Conservation (phyloP, 2,329 filamentous ascomycete species). For the Talaromyces sp. region DNA sequence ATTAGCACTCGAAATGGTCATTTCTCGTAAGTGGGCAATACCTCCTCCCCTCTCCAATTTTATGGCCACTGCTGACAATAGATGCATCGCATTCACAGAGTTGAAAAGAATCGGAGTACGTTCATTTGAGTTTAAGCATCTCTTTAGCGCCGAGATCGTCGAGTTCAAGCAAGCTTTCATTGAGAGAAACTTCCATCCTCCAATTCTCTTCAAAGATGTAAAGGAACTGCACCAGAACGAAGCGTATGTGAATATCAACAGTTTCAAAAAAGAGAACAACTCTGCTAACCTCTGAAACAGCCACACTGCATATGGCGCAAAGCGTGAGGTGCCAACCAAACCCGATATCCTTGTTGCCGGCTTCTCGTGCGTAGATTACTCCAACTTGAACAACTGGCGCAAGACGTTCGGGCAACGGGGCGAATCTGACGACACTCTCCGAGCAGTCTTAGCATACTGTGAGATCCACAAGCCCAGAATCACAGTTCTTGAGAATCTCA, state of each 20-base stretch:
- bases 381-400: slow-evolving; percentile 54
- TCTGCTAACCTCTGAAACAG: slow-evolving; percentile 27
- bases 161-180: slow-evolving; percentile 62
- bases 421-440: slow-evolving; percentile 62
- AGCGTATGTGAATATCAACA: slow-evolving; percentile 39
- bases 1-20: slow-evolving; percentile 57
- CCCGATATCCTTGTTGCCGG: slow-evolving; percentile 66
- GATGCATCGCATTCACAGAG: slow-evolving; percentile 15
- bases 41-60: background rate
- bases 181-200: slow-evolving; percentile 51
- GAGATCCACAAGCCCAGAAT: slow-evolving; percentile 53
- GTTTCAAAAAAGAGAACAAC: background rate
- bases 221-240: slow-evolving; percentile 46
- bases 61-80: background rate
- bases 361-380: slow-evolving; percentile 73
- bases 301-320: slow-evolving; percentile 62
- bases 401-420: slow-evolving; percentile 52
- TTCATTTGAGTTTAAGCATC: slow-evolving; percentile 47
- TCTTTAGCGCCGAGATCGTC: slow-evolving; percentile 61
- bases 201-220: slow-evolving; percentile 55
- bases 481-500: slow-evolving; percentile 69
- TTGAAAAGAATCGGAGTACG: slow-evolving; percentile 26
- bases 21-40: slow-evolving; percentile 33
- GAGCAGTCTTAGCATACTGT: slow-evolving; percentile 55
- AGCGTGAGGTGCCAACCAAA: slow-evolving; percentile 49